Evolutionary conservation across 2,329 filamentous ascomycete species (phyloP).

Genomic region (Botrytis hyacinthi): DNA sequence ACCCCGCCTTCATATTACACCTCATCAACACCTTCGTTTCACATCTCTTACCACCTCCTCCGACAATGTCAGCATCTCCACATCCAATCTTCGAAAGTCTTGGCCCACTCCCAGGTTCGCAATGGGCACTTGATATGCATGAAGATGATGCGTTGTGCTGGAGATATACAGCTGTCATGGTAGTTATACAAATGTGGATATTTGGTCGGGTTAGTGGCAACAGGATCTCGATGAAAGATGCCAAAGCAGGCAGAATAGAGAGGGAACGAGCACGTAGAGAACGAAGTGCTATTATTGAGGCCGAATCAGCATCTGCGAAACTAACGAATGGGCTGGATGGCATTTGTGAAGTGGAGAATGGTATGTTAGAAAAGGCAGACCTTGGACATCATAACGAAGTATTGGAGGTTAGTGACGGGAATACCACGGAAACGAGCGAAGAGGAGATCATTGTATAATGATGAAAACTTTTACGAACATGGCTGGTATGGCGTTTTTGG

Average conservation of each 20-base stretch:
- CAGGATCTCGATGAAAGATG: conserved; percentile 29
- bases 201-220: conserved; percentile 38
- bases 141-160: conserved; percentile 41
- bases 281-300: background rate
- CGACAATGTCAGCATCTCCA: conserved; percentile 33
- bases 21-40: conserved; percentile 42
- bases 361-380: background rate
- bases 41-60: conserved; percentile 37
- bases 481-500: conserved; percentile 12
- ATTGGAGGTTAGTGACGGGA: conserved; percentile 15
- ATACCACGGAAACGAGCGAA: conserved; percentile 26
- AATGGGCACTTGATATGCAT: conserved; percentile 41
- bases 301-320: conserved; percentile 1
- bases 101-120: conserved; percentile 35
- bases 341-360: background rate
- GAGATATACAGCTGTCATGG: conserved; percentile 42
- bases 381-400: background rate
- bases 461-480: background rate
- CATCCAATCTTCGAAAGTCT: conserved; percentile 36
- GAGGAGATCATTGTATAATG: conserved; percentile 27
- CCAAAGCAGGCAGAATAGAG: conserved; percentile 28
- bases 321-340: background rate
- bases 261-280: conserved; percentile 25
- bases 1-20: conserved; percentile 43
- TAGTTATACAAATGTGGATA: conserved; percentile 40